Percentiles rank a stretch among this genome's conserved stretches.
phyloP scores from a whole-genome alignment of 805 yeast species.

The Monosporozyma aquatica region DNA sequence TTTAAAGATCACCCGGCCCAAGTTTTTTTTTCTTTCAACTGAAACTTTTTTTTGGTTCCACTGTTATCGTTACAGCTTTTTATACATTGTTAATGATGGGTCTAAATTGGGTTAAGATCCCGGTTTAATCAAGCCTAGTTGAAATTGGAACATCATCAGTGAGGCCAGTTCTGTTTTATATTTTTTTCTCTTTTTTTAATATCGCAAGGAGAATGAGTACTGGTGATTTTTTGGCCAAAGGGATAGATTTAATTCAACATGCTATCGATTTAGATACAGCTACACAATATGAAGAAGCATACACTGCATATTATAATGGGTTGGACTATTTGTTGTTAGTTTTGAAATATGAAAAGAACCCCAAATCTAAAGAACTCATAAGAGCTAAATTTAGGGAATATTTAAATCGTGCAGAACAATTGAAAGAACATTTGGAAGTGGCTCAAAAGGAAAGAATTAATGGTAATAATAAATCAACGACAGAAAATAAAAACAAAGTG shows the following conservation, averaged over 20 bases:
- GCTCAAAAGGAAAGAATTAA: conserved; percentile 40
- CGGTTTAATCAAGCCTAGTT: too few relatives aligned
- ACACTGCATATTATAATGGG: conserved; percentile 84
- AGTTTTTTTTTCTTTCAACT: too few relatives aligned
- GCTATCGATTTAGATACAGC: conserved; percentile 94
- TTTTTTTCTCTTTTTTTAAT: not conserved
- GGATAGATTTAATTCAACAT: conserved; percentile 87
- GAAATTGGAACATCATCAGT: too few relatives aligned
- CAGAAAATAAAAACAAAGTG: conserved; percentile 27
- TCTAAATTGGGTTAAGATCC: too few relatives aligned
- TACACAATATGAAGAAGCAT: conserved; percentile 86
- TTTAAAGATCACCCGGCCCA: too few relatives aligned
- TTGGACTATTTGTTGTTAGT: conserved; percentile 94
- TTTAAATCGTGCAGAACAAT: conserved; percentile 83
- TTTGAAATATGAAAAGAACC: conserved; percentile 86
- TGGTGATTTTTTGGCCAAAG: conserved; percentile 80
- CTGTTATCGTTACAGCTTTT: too few relatives aligned
- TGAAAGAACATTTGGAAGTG: conserved; percentile 73
- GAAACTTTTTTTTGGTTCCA: too few relatives aligned
- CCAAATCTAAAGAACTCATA: conserved; percentile 78
- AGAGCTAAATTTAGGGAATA: conserved; percentile 87
- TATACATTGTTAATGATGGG: too few relatives aligned
- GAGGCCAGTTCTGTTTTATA: too few relatives aligned
- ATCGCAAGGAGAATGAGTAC: conserved; percentile 38
- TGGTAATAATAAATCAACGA: conserved; percentile 39